Evolutionary conservation across 305 asterid genomes (phyloP), one percentile per base, ranked within the genome.

Genomic region (Plantago coronopus): DNA sequence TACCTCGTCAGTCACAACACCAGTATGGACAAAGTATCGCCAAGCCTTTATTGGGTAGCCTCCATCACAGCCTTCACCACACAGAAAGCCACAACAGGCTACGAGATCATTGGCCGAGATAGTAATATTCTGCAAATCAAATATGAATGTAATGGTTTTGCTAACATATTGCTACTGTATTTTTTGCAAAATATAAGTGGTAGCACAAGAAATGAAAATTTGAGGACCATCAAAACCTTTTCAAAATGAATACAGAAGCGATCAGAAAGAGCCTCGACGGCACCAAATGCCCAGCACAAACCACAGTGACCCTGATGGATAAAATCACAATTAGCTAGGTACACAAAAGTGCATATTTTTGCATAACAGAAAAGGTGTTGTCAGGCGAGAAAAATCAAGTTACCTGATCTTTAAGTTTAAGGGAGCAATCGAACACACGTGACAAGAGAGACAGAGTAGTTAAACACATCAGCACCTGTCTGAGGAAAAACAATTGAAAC

Each of bases 41-140:
- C 97, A 88, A 29, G 98, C 98, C 58, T 80, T 37, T 25, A 88
- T 65, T 3, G 98, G 95, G 57, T 81, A 79, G 68, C 98, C 98
- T 55, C 98, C 98, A 81, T 91, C 88, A 79, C 98, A 91, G 54
- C 98, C 98, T n/a, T 85, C 88, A 61, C 98, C 98, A 60, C 98
- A 91, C 83, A 79, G 15, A 76, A 80, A 73, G 70, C 96, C 98
- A 55, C 98, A 91, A 75, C 98, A 91, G 14, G 96, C 83, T 72
- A 91, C 69, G 68, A 91, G 91, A 75, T 91, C 98, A 77, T 91
- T 91, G 68, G 79, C 96, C 8, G 97, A 88, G 61, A 91, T 95
- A 46, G 89, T 67, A 57, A 83, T 69, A 72, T 91, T 91, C 98
- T 91, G 74, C 76, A 69, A 59, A 75, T 65, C 43, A 67, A 40